Conservation (phyloP, 1,284 basidiomycete species). For the Microbotryomycetes sp. region DNA sequence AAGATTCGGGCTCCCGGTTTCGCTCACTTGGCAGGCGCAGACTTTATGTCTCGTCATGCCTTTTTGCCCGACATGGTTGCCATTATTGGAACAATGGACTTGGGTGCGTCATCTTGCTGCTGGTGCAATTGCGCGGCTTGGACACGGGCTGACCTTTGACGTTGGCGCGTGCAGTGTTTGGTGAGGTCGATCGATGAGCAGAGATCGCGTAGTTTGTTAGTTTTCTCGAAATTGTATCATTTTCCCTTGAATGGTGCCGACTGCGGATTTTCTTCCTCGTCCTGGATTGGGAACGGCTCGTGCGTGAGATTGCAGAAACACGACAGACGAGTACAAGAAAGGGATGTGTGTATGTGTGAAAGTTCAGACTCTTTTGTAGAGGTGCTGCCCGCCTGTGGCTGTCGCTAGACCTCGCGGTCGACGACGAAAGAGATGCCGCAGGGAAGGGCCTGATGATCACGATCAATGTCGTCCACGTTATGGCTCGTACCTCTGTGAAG, state of each 20-base stretch:
- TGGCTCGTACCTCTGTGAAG: not conserved
- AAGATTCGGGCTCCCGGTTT: conserved; percentile 74
- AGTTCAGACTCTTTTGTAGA: no score
- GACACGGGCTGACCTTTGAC: not conserved
- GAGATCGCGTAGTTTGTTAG: not conserved
- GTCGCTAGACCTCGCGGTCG: no score
- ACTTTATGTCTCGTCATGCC: conserved; percentile 84
- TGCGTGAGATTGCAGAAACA: no score
- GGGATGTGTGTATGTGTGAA: no score
- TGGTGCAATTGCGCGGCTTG: not conserved
- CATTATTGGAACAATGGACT: conserved; percentile 85
- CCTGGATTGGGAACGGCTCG: no score
- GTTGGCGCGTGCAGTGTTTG: conserved; percentile 52
- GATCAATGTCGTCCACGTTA: not conserved
- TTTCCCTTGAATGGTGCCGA: no score
- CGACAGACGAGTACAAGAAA: no score
- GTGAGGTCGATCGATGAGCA: conserved; percentile 49
- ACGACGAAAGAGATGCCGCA: no score
- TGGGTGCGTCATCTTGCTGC: conserved; percentile 8
- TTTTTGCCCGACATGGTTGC: conserved; percentile 86
- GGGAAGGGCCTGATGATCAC: not conserved
- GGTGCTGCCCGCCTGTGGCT: no score
- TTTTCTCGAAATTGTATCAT: not conserved
- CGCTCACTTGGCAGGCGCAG: conserved; percentile 81
- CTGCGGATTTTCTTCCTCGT: no score